These are phyloP conservation scores for Cynanchum wilfordii DNA, from an alignment of 257 asterid genomes.

Conservation along the genomic window DNA sequence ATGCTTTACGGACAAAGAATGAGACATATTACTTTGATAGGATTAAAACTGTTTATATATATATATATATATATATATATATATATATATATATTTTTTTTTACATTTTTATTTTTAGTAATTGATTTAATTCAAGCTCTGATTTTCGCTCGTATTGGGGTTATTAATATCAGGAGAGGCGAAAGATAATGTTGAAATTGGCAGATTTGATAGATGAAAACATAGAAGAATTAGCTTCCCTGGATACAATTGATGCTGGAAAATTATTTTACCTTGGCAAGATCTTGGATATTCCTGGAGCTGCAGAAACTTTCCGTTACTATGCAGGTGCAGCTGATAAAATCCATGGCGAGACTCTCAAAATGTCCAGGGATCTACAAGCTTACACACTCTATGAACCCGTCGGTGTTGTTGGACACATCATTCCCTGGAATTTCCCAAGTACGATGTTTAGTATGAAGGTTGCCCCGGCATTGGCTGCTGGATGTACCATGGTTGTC, in stretches of 20 bases:
- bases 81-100: no score
- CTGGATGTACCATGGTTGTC: conserved; percentile 42
- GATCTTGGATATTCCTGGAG: conserved; percentile 27
- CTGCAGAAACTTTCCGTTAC: conserved; percentile 23
- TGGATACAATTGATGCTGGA: conserved; percentile 37
- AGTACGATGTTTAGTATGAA: conserved; percentile 28
- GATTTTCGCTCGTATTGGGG: no score
- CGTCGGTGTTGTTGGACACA: conserved; percentile 44
- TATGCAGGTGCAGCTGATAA: conserved; percentile 46
- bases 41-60: no score
- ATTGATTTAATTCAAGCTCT: no score
- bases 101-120: no score
- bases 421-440: conserved; percentile 43
- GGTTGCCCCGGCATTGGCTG: conserved; percentile 35
- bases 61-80: no score
- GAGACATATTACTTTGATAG: no score
- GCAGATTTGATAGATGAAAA: conserved; percentile 33
- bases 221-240: conserved; percentile 28
- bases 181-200: conserved; percentile 31
- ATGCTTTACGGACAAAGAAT: no score
- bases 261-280: conserved; percentile 22
- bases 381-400: conserved; percentile 40
- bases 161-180: conserved; percentile 30
- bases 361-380: conserved; percentile 30
- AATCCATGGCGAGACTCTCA: conserved; percentile 37